A percentile compares a stretch with the other conserved stretches of the same genome.
Conservation (phyloP, 257 asterid genomes). For the Parsonsia alboflavescens region DNA sequence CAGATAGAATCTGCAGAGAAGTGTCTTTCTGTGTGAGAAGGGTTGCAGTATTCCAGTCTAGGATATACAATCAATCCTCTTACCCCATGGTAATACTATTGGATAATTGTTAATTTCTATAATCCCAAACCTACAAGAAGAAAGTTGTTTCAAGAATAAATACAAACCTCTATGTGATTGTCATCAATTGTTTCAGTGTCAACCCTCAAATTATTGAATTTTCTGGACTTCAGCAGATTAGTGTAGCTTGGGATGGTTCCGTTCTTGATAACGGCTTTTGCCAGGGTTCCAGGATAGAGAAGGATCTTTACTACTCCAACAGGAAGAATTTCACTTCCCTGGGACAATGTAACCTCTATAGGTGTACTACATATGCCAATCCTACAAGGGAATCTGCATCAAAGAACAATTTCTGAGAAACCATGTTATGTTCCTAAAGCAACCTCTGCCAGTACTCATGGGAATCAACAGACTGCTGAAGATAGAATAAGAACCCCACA, state of each 20-base stretch:
- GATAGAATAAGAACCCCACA: not conserved
- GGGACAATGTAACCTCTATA: slow-evolving; percentile 42
- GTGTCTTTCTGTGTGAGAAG: not conserved
- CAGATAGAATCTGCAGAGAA: slow-evolving; percentile 3
- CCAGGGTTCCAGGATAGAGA: slow-evolving; percentile 56
- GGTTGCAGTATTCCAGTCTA: not conserved
- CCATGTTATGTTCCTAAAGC: not conserved
- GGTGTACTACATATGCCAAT: slow-evolving; percentile 51
- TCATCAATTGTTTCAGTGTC: slow-evolving; percentile 27
- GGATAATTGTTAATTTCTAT: not conserved
- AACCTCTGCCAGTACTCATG: no score
- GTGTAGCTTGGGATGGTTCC: slow-evolving; percentile 32
- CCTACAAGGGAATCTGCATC: slow-evolving; percentile 51
- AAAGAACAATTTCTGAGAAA: not conserved
- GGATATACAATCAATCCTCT: not conserved
- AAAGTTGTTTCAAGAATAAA: not conserved
- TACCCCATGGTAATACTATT: not conserved
- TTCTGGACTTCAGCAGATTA: slow-evolving; percentile 30
- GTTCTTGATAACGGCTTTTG: slow-evolving; percentile 27
- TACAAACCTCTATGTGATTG: slow-evolving; percentile 59
- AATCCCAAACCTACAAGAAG: not conserved
- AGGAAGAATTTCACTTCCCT: slow-evolving; percentile 38
- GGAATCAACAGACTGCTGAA: not conserved
- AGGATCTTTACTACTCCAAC: slow-evolving; percentile 35
- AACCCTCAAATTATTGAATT: slow-evolving; percentile 21